Conservation (phyloP, 2,329 filamentous ascomycete genomes). For the Penicillium sp. region DNA sequence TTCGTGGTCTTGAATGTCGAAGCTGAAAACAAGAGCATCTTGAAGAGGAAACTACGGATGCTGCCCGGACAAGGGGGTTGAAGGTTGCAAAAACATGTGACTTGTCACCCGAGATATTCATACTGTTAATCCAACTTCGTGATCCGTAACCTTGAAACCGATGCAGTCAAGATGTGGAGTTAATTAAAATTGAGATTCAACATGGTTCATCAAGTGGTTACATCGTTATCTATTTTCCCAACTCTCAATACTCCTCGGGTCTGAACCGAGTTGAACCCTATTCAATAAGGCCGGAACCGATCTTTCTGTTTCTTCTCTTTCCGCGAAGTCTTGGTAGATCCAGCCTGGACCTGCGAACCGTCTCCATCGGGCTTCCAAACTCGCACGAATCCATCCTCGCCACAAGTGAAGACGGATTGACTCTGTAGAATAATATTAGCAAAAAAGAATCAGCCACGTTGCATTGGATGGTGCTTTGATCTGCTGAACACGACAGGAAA, state of each 20-base stretch:
- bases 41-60: neutral
- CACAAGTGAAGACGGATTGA: slow-evolving; percentile 46
- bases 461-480: neutral
- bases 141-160: no score
- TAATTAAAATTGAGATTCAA: no score
- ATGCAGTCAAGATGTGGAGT: no score
- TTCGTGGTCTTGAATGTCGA: neutral
- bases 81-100: no score
- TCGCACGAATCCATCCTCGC: slow-evolving; percentile 47
- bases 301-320: slow-evolving; percentile 42
- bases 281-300: slow-evolving; percentile 41
- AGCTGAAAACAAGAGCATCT: neutral
- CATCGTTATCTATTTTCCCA: neutral
- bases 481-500: neutral
- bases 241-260: neutral
- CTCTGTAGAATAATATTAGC: slow-evolving; percentile 26
- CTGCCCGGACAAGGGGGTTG: no score
- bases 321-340: slow-evolving; percentile 24
- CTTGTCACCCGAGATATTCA: no score
- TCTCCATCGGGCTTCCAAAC: slow-evolving; percentile 36
- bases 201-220: neutral
- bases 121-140: no score
- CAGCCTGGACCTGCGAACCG: slow-evolving; percentile 14
- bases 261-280: neutral
- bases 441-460: neutral